Evolutionary conservation across 768 basidiomycete species (phyloP).

Genomic region (Mycena galericulata): DNA sequence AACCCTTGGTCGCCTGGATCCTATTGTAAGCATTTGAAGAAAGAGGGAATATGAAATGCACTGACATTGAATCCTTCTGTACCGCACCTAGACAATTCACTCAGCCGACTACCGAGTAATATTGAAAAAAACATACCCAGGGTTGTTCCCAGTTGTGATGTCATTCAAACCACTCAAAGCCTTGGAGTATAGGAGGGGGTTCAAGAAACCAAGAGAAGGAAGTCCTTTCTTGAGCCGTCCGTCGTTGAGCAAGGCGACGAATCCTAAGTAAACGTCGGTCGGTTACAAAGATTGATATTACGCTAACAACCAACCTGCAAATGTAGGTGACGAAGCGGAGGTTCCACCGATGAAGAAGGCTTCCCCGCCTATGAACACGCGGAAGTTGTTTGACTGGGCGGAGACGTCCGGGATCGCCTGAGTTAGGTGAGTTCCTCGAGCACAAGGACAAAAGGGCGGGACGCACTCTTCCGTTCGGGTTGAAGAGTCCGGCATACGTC

Average conservation of each 20-base stretch:
- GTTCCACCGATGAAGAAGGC: constrained; percentile 39
- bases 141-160: constrained; percentile 64
- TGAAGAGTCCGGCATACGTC: constrained; percentile 44
- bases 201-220: constrained; percentile 70
- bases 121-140: constrained; percentile 39
- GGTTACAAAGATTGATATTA: no score
- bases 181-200: constrained; percentile 67
- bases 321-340: constrained; percentile 43
- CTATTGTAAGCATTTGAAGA: not conserved
- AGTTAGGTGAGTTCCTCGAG: not conserved
- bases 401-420: constrained; percentile 47
- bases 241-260: constrained; percentile 74
- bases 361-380: constrained; percentile 36
- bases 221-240: constrained; percentile 58
- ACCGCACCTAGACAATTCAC: constrained; percentile 52
- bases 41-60: constrained; percentile 10
- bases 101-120: not conserved
- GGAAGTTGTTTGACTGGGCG: constrained; percentile 42
- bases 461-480: constrained; percentile 38
- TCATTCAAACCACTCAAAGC: constrained; percentile 61
- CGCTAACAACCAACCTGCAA: constrained; percentile 47
- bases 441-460: not conserved
- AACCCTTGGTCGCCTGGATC: constrained; percentile 59
- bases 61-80: constrained; percentile 71
- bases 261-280: constrained; percentile 52